Conservation (phyloP, 345 rosid species). For the Brassica juncea region DNA sequence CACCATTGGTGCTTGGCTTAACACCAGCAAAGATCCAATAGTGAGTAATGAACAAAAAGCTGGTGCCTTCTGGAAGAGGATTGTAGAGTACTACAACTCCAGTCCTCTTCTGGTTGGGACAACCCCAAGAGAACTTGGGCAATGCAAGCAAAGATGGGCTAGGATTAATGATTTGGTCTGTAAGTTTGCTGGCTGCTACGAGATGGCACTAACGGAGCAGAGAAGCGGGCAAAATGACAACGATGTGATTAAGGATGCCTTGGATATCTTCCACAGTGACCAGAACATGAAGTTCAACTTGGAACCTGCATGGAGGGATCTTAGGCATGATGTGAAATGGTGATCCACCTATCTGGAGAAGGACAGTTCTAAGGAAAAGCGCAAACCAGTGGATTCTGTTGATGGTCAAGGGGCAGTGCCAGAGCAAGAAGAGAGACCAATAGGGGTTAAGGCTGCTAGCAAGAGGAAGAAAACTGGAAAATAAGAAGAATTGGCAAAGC, state of each 20-base stretch:
- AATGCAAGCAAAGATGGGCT: not conserved
- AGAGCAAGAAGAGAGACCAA: not conserved
- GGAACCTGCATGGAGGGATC: not conserved
- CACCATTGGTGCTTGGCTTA: not conserved
- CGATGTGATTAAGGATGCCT: not conserved
- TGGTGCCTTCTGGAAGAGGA: not conserved
- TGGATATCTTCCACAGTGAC: not conserved
- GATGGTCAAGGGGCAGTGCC: not conserved
- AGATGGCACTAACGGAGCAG: not conserved
- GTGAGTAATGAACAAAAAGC: not conserved
- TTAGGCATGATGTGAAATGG: not conserved
- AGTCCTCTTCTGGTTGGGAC: not conserved
- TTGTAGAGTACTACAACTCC: not conserved
- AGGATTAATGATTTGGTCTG: not conserved
- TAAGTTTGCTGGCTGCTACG: not conserved
- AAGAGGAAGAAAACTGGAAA: no score
- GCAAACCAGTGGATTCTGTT: not conserved
- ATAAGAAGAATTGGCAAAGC: no score
- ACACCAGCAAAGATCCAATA: not conserved
- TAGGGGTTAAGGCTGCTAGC: not conserved
- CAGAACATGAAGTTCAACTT: not conserved
- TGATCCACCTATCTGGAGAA: not conserved
- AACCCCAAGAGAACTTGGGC: not conserved
- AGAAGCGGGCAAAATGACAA: not conserved
- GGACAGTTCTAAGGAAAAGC: not conserved